Conservation (phyloP, 768 basidiomycete species). For the Podaxis rugospora region DNA sequence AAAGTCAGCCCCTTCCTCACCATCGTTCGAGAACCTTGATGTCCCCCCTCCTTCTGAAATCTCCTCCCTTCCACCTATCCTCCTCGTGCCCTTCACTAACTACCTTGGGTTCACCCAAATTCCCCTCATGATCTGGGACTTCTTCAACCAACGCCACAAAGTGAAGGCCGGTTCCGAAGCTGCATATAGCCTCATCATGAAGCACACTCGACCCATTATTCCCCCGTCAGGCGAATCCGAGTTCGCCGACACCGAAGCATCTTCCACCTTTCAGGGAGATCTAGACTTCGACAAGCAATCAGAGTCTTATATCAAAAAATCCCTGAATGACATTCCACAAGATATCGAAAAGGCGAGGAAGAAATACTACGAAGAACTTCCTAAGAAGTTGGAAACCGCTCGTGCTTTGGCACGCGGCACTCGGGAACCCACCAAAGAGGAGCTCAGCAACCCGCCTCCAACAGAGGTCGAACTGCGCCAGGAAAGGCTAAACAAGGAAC, state of each 20-base stretch:
- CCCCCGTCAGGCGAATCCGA: constrained; percentile 25
- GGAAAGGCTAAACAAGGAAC: constrained; percentile 86
- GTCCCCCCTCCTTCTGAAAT: constrained; percentile 30
- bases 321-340: constrained; percentile 44
- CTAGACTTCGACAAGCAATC: constrained; percentile 68
- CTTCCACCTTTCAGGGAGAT: constrained; percentile 31
- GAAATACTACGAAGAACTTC: constrained; percentile 72
- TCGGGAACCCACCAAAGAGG: constrained; percentile 85
- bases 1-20: constrained; percentile 16
- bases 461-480: constrained; percentile 87
- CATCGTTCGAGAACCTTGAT: constrained; percentile 24
- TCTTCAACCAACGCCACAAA: constrained; percentile 84
- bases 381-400: constrained; percentile 61
- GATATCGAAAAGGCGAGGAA: constrained; percentile 66
- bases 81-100: constrained; percentile 71
- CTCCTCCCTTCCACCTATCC: constrained; percentile 74
- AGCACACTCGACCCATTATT: constrained; percentile 55
- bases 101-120: constrained; percentile 80
- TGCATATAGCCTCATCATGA: constrained; percentile 69
- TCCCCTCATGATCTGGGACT: constrained; percentile 86
- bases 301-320: constrained; percentile 69
- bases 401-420: constrained; percentile 71
- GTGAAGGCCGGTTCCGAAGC: constrained; percentile 80
- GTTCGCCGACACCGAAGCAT: constrained; percentile 16
- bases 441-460: constrained; percentile 69